Conservation (phyloP, 2,329 filamentous ascomycete species). For the Epichloe baconii region DNA sequence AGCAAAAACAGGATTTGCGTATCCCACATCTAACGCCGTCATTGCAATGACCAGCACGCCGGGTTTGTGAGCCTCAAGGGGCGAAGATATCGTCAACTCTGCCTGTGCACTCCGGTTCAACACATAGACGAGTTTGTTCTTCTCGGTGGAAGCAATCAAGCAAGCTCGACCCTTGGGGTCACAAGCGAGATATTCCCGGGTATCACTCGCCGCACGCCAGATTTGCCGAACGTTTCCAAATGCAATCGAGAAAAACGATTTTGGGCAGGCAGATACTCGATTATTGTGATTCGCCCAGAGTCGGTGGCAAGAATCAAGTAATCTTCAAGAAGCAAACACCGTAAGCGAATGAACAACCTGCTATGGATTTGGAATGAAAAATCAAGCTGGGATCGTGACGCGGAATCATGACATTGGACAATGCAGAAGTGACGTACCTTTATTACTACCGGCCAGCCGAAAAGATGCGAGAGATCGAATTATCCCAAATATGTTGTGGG, state of each 20-base stretch:
- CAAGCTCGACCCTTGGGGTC: conserved; percentile 95
- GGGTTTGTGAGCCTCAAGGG: conserved; percentile 87
- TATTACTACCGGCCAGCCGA: conserved; percentile 81
- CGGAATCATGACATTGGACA: conserved; percentile 13
- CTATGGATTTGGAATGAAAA: background rate
- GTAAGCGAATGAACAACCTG: conserved; percentile 13
- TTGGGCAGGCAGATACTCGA: conserved; percentile 78
- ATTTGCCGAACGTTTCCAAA: conserved; percentile 96
- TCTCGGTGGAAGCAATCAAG: conserved; percentile 86
- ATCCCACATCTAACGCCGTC: conserved; percentile 84
- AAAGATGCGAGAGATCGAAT: conserved; percentile 82
- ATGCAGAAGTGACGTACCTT: conserved; percentile 53
- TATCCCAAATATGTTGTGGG: conserved; percentile 93
- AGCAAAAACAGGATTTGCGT: conserved; percentile 94
- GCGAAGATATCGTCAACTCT: conserved; percentile 91
- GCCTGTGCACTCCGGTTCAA: conserved; percentile 91
- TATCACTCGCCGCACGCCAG: conserved; percentile 81
- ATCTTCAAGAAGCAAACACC: conserved; percentile 42
- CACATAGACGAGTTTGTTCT: conserved; percentile 99
- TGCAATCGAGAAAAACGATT: conserved; percentile 84
- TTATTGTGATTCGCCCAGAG: conserved; percentile 84
- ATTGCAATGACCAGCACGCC: conserved; percentile 83
- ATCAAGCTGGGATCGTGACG: conserved; percentile 3
- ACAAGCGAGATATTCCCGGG: conserved; percentile 93
- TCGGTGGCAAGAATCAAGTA: conserved; percentile 93